phyloP scores from a whole-genome alignment of 2,329 filamentous ascomycete genomes.

The Xylaria sp. region DNA sequence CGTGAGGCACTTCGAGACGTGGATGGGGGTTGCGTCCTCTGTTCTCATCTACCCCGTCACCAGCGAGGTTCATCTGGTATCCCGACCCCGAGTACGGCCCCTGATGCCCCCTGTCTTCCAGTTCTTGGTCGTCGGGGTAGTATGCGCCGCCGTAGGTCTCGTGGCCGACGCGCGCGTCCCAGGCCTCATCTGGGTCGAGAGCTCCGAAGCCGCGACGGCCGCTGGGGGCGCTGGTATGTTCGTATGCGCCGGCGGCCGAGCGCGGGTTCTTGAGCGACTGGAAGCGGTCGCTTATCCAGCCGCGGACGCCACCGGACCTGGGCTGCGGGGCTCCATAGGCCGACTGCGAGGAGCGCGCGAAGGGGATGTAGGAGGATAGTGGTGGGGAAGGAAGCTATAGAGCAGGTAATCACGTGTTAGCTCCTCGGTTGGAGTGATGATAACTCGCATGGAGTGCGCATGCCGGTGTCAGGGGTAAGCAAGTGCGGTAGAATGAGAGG shows the following conservation, averaged over 20 bases:
- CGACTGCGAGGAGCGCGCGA: constrained; percentile 61
- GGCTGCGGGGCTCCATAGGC: constrained; percentile 64
- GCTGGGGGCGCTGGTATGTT: constrained; percentile 59
- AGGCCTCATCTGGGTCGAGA: constrained; percentile 85
- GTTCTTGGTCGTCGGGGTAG: constrained; percentile 74
- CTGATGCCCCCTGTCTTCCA: constrained; percentile 60
- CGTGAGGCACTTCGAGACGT: constrained; percentile 50
- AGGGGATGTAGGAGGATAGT: constrained; percentile 76
- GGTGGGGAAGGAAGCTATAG: constrained; percentile 74
- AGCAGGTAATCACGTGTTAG: constrained; percentile 25
- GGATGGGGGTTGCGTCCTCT: constrained; percentile 59
- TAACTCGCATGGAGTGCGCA: constrained; percentile 1
- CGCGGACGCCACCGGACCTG: constrained; percentile 70
- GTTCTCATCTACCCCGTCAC: constrained; percentile 46
- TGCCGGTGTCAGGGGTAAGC: neutral
- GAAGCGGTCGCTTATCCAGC: constrained; percentile 77
- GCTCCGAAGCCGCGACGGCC: constrained; percentile 70
- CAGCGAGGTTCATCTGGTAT: constrained; percentile 61
- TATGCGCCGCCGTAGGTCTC: constrained; percentile 59
- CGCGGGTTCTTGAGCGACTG: constrained; percentile 71
- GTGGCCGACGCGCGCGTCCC: constrained; percentile 82
- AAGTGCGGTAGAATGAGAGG: constrained; percentile 3
- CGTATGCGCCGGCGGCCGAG: constrained; percentile 77
- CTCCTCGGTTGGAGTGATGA: constrained; percentile 13
- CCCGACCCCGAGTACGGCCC: constrained; percentile 48